Percentiles rank a stretch among this genome's conserved stretches.
phyloP scores from a whole-genome alignment of 805 yeast genomes.

The Sungouiozyma intestinalis region DNA sequence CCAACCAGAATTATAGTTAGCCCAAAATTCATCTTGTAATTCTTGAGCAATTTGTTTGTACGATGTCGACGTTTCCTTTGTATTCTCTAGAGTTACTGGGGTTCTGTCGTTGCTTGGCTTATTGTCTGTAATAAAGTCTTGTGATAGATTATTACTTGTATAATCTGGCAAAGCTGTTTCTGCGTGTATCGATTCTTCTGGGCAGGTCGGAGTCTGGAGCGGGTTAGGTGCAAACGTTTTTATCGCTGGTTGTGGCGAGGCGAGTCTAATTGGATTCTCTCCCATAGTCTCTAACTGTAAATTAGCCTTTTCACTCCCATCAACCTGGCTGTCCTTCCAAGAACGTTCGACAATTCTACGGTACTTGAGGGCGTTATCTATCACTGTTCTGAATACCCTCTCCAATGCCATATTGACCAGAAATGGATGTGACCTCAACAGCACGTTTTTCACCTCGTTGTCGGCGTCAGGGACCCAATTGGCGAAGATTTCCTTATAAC shows the following conservation, averaged over 20 bases:
- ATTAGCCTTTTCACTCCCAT: conserved; percentile 1
- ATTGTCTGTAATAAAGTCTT: neutral
- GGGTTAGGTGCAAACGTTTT: neutral
- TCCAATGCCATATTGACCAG: conserved; percentile 8
- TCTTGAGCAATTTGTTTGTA: conserved; percentile 7
- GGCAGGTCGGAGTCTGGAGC: neutral
- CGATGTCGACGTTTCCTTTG: neutral
- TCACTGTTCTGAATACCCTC: conserved; percentile 10
- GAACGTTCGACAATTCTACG: conserved; percentile 11
- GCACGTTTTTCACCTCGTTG: conserved; percentile 2
- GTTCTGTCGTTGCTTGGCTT: neutral
- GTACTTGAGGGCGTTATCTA: conserved; percentile 13
- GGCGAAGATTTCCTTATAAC: conserved; percentile 9
- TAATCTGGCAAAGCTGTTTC: neutral
- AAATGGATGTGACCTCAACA: conserved; percentile 8
- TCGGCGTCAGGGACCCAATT: conserved; percentile 4
- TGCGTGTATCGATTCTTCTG: neutral
- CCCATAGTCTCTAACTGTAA: too few species aligned
- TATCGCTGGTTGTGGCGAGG: neutral
- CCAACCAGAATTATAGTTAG: conserved; percentile 16
- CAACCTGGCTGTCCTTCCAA: conserved; percentile 6
- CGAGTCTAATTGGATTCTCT: too few species aligned
- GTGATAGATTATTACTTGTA: too few species aligned
- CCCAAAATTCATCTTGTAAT: conserved; percentile 19
- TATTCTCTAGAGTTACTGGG: neutral